Base-by-base conservation (phyloP, 805 yeast genomes). In the Zygotorulaspora danielsina region DNA sequence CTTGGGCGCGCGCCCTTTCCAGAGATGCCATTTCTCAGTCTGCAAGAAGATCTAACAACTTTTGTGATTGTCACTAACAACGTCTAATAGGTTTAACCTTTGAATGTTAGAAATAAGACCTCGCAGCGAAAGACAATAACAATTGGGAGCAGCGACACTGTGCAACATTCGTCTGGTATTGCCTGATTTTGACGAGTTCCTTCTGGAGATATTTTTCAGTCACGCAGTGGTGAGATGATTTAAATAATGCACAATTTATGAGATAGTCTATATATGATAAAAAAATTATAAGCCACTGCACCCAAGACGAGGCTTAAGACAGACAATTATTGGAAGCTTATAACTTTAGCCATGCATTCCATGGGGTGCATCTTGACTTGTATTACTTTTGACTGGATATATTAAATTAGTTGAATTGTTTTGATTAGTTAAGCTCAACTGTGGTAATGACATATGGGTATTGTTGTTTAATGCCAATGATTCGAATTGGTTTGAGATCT, bases 391-490 rank as follows among this genome's bases (percentile, higher is more conserved):
- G 8, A 34, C 34, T 5, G 53, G 38, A 17, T 50, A 37, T n/a
- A 44, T 29, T 20, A 42, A 37, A 34, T 43, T 42, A 16, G 46
- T 41, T 13, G 39, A 24, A 28, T 46, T 46, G 31, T 46, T 39
- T 33, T 48, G 54, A 35, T 51, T 57, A 8, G 55, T 48, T 32
- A 57, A 44, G 39, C 62, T 59, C 21, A 59, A 28, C 38, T 59
- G 61, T 3, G 64, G 65, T 10, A 60, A 40, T 2, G 63, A 53
- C 7, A 59, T 32, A 28, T 54, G 59, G 2, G 63, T 55, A 15
- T 53, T 54, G 38, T 59, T 60, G 30, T 46, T 53, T 30, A 59
- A 32, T 18, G 49, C 43, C 17, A 59, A 34, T 54, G 48, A 53
- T 32, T 61, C 65, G 29, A 61, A 51, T 20, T 58, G 59, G 4